A percentile compares a stretch with the other conserved stretches of the same genome.
Evolutionary conservation across 1,284 basidiomycete species (phyloP).

Genomic region (Coniferiporia weirii): DNA sequence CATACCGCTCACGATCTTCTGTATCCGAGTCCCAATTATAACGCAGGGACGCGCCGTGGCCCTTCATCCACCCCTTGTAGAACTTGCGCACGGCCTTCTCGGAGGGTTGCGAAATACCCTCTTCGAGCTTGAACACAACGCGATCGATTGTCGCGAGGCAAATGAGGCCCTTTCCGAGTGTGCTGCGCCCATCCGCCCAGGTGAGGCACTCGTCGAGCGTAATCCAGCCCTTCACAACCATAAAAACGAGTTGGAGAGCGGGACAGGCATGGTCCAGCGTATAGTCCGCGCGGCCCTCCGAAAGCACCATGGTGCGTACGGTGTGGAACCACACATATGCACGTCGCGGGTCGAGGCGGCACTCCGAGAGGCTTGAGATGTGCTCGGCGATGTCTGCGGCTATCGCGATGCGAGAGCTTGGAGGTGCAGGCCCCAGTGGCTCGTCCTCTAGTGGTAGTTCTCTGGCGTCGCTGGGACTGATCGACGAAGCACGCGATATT

Average conservation of each 20-base stretch:
- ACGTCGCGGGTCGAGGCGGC: not conserved
- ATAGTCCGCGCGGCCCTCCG: not conserved
- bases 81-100: not conserved
- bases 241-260: not conserved
- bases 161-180: not conserved
- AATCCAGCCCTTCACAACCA: not conserved
- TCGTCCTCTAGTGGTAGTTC: not conserved
- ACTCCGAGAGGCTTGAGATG: not conserved
- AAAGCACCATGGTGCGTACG: not conserved
- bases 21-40: not conserved
- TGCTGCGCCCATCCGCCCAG: not conserved
- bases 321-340: not conserved
- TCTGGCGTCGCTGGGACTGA: not conserved
- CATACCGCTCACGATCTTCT: not conserved
- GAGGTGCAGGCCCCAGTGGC: not conserved
- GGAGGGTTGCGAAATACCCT: not conserved
- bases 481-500: not conserved
- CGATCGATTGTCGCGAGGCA: not conserved
- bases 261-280: not conserved
- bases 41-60: not conserved
- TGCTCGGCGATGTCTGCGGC: not conserved
- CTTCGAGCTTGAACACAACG: not conserved
- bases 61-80: not conserved
- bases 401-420: not conserved
- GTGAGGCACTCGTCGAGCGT: not conserved